Evolutionary conservation across 148 eudicot genomes (phyloP), one percentile per base, ranked within the genome.

Genomic region (Linanthus parryae): DNA sequence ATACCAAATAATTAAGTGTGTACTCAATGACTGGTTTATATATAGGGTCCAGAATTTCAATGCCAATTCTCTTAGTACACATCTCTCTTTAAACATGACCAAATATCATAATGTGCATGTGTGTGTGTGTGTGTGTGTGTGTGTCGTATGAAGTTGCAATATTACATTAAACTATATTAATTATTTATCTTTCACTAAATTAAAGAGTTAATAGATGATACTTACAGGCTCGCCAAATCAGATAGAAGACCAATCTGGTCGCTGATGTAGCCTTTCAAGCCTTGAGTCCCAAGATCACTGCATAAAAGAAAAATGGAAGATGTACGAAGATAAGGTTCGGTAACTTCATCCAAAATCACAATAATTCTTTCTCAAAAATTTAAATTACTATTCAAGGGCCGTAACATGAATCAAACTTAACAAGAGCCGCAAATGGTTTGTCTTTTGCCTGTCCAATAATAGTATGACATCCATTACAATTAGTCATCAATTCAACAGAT

Each of bases 281-380:
- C 97, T 62, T 90, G 97, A 66, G 85, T 90, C 51, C 85, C 85
- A 56, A 90, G 88, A 62, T 90, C 91, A 60, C 97, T 90, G 78
- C 28, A 58, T 35, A 36, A 42, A 24, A 48, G 2, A 40, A 40
- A 3, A 40, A 40, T 14, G 6, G 2, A 12, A 38, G 15, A 38
- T 38, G 13, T 5, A 38, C 3, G n/a, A 38, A n/a, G n/a, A n/a
- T n/a, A n/a, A n/a, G n/a, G n/a, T n/a, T n/a, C n/a, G n/a, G n/a
- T n/a, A n/a, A n/a, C n/a, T n/a, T n/a, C n/a, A n/a, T n/a, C n/a
- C n/a, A n/a, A n/a, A n/a, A n/a, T n/a, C n/a, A n/a, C n/a, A n/a
- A n/a, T n/a, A n/a, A n/a, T n/a, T n/a, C n/a, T n/a, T n/a, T n/a
- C n/a, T n/a, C n/a, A n/a, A n/a, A n/a, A n/a, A n/a, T n/a, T n/a